These are phyloP conservation scores for Boletus subparvulus DNA, from an alignment of 768 basidiomycete species.

Conservation along the genomic window DNA sequence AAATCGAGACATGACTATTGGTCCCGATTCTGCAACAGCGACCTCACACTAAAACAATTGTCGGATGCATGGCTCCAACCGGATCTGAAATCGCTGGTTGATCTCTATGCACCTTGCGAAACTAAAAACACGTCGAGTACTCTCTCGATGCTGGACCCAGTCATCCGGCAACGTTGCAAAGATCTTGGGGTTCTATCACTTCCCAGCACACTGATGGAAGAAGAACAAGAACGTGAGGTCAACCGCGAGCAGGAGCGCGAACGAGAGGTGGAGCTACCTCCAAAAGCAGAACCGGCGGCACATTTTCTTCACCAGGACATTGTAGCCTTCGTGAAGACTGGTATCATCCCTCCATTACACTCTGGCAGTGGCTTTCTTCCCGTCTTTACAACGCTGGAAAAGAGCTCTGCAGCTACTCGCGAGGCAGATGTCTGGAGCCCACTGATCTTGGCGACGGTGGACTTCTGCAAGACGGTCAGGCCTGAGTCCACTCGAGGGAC, in stretches of 20 bases:
- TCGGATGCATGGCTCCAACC: constrained; percentile 36
- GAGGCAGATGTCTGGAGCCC: constrained; percentile 21
- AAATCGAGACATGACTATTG: constrained; percentile 8
- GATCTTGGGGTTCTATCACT: constrained; percentile 8
- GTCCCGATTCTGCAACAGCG: neutral
- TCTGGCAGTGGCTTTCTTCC: constrained; percentile 22
- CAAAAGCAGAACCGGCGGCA: constrained; percentile 15
- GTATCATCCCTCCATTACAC: constrained; percentile 14
- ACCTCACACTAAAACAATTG: neutral
- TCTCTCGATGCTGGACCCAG: neutral
- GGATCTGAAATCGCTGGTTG: constrained; percentile 36
- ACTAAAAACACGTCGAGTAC: neutral
- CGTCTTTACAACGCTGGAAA: constrained; percentile 6
- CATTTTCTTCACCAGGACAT: constrained; percentile 22
- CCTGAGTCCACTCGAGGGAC: neutral
- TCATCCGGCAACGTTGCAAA: constrained; percentile 2
- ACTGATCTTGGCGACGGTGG: constrained; percentile 6
- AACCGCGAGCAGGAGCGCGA: constrained; percentile 42
- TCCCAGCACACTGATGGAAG: constrained; percentile 28
- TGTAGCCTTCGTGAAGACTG: constrained; percentile 23
- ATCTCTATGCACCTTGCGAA: constrained; percentile 29
- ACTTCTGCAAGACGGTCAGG: constrained; percentile 9
- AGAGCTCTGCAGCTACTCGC: neutral
- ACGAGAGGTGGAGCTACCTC: constrained; percentile 36
- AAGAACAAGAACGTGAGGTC: constrained; percentile 48